Base-by-base conservation (phyloP, 176 grass and related monocot genomes). In the Tuctoria greenei region DNA sequence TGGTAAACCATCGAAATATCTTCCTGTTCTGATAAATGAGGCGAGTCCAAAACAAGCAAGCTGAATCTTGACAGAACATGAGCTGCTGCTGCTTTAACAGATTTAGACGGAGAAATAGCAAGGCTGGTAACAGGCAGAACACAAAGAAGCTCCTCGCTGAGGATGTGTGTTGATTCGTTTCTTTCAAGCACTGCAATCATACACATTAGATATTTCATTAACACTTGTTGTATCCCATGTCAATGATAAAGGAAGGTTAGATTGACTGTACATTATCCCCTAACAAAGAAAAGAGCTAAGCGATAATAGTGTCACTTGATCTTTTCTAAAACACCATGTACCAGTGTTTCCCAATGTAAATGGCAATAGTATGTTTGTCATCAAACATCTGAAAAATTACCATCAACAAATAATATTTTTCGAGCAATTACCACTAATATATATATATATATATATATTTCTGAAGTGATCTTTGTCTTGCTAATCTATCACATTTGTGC, bases 131-230 rank as follows among this genome's bases (percentile, higher is more conserved):
- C 79, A 67, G 95, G 82, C 63, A 90, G 82, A 51, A 94, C 45
- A 75, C 87, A 98, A 8, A 98, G 67, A 75, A 98, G 84, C 72
- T 98, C 95, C 66, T 86, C 91, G 12, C 61, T 81, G 9, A 90
- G 25, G 54, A 47, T 25, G n/a, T 73, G 49, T 78, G 43, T 54
- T 69, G 13, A 36, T 86, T 81, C 79, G 55, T 82, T 80, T 78
- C 43, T 70, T 75, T 61, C 75, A 69, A 87, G 47, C 55, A 26
- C 91, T 98, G 85, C 60, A 89, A 37, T 46, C 49, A 68, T 56
- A 80, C 73, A 76, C 50, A 88, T 63, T 82, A 49, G 50, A 10
- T 52, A 83, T 37, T 8, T n/a, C 17, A 38, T 46, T 64, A 70
- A 67, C 35, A 35, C 14, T 36, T n/a, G 74, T 42, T 61, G 54